These are phyloP conservation scores for Pseudogymnoascus sp. DNA, from an alignment of 2,329 filamentous ascomycete species.

Conservation along the genomic window DNA sequence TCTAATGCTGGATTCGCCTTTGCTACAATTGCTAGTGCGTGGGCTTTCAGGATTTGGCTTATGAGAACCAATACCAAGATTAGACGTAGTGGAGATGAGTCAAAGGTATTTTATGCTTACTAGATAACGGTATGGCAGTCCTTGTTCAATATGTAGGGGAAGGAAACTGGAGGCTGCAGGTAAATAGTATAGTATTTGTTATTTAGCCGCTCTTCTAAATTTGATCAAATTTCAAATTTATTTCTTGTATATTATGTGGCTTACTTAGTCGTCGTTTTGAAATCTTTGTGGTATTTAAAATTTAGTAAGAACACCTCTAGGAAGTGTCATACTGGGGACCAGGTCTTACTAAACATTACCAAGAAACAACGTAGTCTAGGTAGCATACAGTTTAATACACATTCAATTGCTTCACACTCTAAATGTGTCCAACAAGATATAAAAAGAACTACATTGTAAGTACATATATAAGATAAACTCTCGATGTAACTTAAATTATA, in stretches of 20 bases:
- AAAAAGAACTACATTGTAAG: neutral
- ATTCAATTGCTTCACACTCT: neutral
- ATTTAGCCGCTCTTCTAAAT: neutral
- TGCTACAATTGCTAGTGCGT: slow-evolving; percentile 29
- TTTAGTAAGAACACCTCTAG: neutral
- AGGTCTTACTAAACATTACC: neutral
- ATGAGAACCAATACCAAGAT: slow-evolving; percentile 29
- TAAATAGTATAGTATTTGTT: neutral
- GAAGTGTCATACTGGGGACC: neutral
- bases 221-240: neutral
- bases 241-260: neutral
- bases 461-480: neutral
- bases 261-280: neutral
- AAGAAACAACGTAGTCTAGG: neutral
- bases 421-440: neutral
- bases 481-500: neutral
- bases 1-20: slow-evolving; percentile 29
- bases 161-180: neutral
- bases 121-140: neutral
- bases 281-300: neutral
- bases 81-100: slow-evolving; percentile 11
- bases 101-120: slow-evolving; percentile 16
- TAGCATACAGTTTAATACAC: neutral
- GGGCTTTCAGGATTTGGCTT: slow-evolving; percentile 30
- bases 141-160: neutral